A percentile compares a stretch with the other conserved stretches of the same genome.
These are phyloP conservation scores for Schizochytrium sp. DNA, from an alignment of 108 stramenopile species.

Conservation along the genomic window DNA sequence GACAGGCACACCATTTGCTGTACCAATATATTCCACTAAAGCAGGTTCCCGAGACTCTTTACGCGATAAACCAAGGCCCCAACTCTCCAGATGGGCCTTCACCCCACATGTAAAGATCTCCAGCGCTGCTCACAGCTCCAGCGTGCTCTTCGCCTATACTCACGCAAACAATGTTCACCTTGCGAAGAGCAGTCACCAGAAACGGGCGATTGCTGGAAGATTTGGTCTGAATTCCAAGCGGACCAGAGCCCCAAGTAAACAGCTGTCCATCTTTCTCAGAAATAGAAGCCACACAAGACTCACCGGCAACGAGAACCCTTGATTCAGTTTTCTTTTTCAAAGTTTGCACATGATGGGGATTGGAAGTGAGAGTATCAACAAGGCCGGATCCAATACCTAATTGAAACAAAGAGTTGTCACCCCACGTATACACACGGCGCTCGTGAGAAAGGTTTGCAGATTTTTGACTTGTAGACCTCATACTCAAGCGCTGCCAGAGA, in stretches of 20 bases:
- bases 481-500: neutral
- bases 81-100: neutral
- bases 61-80: neutral
- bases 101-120: slow-evolving; percentile 45
- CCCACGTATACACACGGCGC: slow-evolving; percentile 46
- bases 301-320: neutral
- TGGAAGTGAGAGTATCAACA: neutral
- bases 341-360: neutral
- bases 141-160: slow-evolving; percentile 5
- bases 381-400: neutral
- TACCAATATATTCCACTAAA: neutral
- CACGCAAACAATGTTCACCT: neutral
- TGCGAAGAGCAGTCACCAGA: slow-evolving; percentile 1
- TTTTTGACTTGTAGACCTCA: neutral
- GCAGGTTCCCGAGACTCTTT: neutral
- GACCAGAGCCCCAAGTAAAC: slow-evolving; percentile 54
- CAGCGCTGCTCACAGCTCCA: slow-evolving; percentile 31
- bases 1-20: neutral
- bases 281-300: neutral
- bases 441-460: neutral
- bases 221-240: neutral
- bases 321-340: slow-evolving; percentile 41
- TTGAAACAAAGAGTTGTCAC: slow-evolving; percentile 15
- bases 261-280: slow-evolving; percentile 26
- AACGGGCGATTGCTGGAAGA: slow-evolving; percentile 23